Evolutionary conservation across 2,329 filamentous ascomycete genomes (phyloP).

Genomic region (Epichloe festucae): DNA sequence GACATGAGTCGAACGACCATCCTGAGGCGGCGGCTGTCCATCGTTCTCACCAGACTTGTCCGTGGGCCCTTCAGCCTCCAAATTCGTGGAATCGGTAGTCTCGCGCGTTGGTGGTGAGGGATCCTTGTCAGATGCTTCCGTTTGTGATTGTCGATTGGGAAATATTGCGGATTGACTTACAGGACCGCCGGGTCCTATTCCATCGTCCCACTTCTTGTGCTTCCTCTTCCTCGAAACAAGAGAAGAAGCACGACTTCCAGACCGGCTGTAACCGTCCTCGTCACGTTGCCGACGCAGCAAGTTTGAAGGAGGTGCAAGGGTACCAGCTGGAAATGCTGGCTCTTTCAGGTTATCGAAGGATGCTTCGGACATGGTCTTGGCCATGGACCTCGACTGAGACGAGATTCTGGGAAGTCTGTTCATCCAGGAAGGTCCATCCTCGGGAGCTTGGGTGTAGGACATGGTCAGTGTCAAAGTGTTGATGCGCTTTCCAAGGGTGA

Average conservation of each 20-base stretch:
- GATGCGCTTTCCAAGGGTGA: slow-evolving; percentile 94
- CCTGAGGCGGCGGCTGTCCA: slow-evolving; percentile 10
- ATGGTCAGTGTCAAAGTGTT: slow-evolving; percentile 91
- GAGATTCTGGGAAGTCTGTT: slow-evolving; percentile 67
- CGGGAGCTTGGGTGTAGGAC: slow-evolving; percentile 84
- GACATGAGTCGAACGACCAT: slow-evolving; percentile 22
- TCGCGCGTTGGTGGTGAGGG: slow-evolving; percentile 16
- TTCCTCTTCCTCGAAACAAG: slow-evolving; percentile 48
- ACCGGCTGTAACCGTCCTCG: slow-evolving; percentile 45
- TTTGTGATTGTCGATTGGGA: slow-evolving; percentile 37
- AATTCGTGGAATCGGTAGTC: slow-evolving; percentile 20
- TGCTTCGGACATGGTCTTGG: slow-evolving; percentile 69
- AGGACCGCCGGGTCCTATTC: slow-evolving; percentile 70
- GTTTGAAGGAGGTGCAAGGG: slow-evolving; percentile 58
- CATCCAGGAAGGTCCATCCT: slow-evolving; percentile 90
- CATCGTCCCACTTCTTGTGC: slow-evolving; percentile 55
- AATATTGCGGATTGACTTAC: slow-evolving; percentile 83
- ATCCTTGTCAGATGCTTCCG: slow-evolving; percentile 17
- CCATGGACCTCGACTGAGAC: slow-evolving; percentile 62
- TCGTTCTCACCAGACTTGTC: slow-evolving; percentile 17
- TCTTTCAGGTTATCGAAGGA: slow-evolving; percentile 53
- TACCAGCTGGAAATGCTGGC: slow-evolving; percentile 52
- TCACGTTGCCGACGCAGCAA: slow-evolving; percentile 77
- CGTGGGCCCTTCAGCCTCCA: slow-evolving; percentile 20
- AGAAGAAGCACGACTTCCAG: slow-evolving; percentile 47